Evolutionary conservation across 768 basidiomycete genomes (phyloP), one percentile per base, ranked within the genome.

Genomic region (Pisolithus tinctorius): DNA sequence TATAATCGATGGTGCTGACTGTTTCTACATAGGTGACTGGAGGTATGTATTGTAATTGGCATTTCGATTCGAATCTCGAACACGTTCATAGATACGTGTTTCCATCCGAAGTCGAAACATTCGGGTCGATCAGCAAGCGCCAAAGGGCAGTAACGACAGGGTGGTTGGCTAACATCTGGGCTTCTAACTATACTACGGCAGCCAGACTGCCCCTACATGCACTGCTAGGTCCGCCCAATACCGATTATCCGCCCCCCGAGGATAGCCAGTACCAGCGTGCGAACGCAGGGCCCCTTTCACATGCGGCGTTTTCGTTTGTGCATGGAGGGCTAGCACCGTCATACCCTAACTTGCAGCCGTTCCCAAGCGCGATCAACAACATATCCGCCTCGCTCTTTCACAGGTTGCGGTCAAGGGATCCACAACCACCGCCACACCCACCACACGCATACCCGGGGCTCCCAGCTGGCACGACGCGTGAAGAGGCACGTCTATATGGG

Each of bases 271-370:
- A 63, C 44, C 57, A 59, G 59, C 68, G 63, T 55, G 75, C 62
- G 27, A 67, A 52, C 51, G 63, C 57, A 6, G 63, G 74, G 2
- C 76, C 80, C 6, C 74, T 93, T 48, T 84, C 86, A 0, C 87
- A 86, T 64, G 77, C 88, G 0, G 90, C 93, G 1, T 70, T 93
- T 27, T 91, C 93, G 1, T 97, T 97, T 66, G 88, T 95, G 2
- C 96, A 98, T 55, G 95, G 94, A 17, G 94, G 94, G 0, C 74
- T 97, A 38, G 80, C 87, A 3, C 86, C 90, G 6, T 76, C 81
- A 1, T 95, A 91, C 58, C 73, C 76, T 6, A 74, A 82, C 55
- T 74, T 95, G 4, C 72, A 79, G 6, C 93, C 94, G 0, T 96
- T 92, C 69, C 91, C 95, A 6, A 75, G 82, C 17, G 73, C 74